These are phyloP conservation scores for Aspergillus sp. DNA, from an alignment of 2,329 filamentous ascomycete species.

Conservation along the genomic window DNA sequence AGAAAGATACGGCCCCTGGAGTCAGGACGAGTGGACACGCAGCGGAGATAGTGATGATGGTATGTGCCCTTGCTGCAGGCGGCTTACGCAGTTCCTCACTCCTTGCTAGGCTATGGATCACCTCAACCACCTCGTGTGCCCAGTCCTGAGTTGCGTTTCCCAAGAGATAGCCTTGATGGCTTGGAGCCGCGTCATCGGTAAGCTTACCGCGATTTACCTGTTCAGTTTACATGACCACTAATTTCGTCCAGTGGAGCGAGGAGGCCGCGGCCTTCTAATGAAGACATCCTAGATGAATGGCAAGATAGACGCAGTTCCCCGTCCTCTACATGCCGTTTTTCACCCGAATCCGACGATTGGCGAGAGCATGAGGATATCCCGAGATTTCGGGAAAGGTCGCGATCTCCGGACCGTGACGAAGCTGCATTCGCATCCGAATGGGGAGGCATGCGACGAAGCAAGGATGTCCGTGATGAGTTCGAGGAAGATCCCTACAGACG, in stretches of 20 bases:
- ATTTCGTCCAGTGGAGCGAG: conserved; percentile 49
- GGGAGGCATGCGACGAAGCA: conserved; percentile 2
- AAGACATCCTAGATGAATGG: conserved; percentile 34
- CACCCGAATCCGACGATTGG: conserved; percentile 12
- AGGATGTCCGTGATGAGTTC: conserved; percentile 26
- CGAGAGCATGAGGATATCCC: conserved; percentile 13
- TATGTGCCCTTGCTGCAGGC: conserved; percentile 32
- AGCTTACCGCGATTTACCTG: conserved; percentile 10
- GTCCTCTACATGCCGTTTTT: conserved; percentile 26
- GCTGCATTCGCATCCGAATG: conserved; percentile 15
- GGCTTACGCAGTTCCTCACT: background rate
- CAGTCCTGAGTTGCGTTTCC: conserved; percentile 17
- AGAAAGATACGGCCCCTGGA: conserved; percentile 18
- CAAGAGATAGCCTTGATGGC: conserved; percentile 38
- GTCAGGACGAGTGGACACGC: conserved; percentile 60
- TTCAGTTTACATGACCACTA: background rate
- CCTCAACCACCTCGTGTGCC: conserved; percentile 18
- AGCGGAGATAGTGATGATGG: conserved; percentile 70
- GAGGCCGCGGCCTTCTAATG: conserved; percentile 47
- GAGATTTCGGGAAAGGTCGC: conserved; percentile 19
- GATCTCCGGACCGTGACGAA: conserved; percentile 16
- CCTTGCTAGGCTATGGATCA: conserved; percentile 15
- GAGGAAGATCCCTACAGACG: conserved; percentile 55
- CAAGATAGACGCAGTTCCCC: conserved; percentile 14
- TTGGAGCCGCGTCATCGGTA: conserved; percentile 49